Percentiles rank a stretch among this genome's conserved stretches.
Evolutionary conservation across 176 grass and related monocot species (phyloP).

Genomic region (Aegilops longissima): DNA sequence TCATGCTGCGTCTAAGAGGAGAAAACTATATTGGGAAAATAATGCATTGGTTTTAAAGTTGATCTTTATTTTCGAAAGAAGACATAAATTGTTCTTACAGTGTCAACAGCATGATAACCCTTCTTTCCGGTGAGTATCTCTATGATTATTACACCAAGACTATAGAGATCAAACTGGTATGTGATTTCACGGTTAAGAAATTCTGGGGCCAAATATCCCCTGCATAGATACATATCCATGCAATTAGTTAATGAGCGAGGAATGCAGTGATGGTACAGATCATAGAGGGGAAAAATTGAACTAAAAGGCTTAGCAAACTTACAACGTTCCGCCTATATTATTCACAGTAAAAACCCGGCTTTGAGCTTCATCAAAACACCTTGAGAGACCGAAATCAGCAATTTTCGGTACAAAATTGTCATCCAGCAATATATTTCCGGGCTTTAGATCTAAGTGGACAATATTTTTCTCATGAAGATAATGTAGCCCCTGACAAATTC

Average conservation of each 20-base stretch:
- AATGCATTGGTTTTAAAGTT: too few relatives aligned
- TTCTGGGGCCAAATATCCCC: neutral
- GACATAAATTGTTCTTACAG: too few relatives aligned
- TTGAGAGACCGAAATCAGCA: neutral
- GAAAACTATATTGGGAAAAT: too few relatives aligned
- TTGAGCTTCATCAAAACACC: neutral
- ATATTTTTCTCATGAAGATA: neutral
- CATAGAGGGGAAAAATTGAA: neutral
- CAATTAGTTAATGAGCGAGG: neutral
- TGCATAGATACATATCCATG: too few relatives aligned
- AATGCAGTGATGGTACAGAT: neutral
- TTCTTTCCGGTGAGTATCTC: neutral
- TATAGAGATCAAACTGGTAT: neutral
- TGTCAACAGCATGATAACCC: too few relatives aligned
- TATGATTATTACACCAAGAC: neutral
- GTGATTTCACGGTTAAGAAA: neutral
- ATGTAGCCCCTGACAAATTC: neutral
- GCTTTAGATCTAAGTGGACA: neutral
- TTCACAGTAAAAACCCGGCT: rapidly evolving
- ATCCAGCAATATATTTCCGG: neutral
- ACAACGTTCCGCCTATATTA: neutral
- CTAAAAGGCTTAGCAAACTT: neutral
- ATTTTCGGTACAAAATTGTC: neutral
- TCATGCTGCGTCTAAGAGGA: too few relatives aligned
- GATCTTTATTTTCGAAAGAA: too few relatives aligned